Evolutionary conservation across 2,329 filamentous ascomycete genomes (phyloP), one percentile per base, ranked within the genome.

Genomic region (Dendryphion nanum): DNA sequence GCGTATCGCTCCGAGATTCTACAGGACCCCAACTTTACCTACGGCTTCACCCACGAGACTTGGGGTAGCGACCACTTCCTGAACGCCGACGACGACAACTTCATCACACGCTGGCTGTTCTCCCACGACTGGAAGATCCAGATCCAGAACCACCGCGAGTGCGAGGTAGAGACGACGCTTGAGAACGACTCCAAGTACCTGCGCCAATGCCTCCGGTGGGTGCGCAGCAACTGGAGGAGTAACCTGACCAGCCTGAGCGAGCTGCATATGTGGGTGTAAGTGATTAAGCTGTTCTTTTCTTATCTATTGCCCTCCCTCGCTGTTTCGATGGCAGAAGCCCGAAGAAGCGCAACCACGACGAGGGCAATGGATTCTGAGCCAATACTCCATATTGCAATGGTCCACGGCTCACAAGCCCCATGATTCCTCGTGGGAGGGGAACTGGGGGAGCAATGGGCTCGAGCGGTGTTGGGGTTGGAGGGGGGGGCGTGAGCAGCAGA

Each of bases 81-180:
- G 44, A 96, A 96, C 61, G 89, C 91, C 18, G 91, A 97, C 67
- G 91, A 97, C 66, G 91, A 97, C 75, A 97, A 97, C 70, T 97
- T 96, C 70, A 88, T 97, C 54, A 96, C 91, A 5, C 83, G 91
- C 41, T 97, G 91, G 91, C 78, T 97, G 58, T 90, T 96, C 52
- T 86, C 82, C 48, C 85, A 95, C 70, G 79, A 84, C 51, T 95
- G 89, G 87, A 89, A 94, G 71, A 96, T 90, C 16, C 91, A 87
- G 76, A 86, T 96, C 66, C 91, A 97, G 71, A 95, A 95, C 70
- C 85, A 95, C 64, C 81, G 78, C 33, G 88, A 94, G 61, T 94
- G 88, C 56, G 63, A 67, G 42, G 85, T 97, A 44, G 83, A 93
- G 71, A 97, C 91, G 18, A 96, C 90, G 3, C 76, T 97, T 28